Evolutionary conservation across 305 asterid species (phyloP).

Genomic region (Ajuga reptans): DNA sequence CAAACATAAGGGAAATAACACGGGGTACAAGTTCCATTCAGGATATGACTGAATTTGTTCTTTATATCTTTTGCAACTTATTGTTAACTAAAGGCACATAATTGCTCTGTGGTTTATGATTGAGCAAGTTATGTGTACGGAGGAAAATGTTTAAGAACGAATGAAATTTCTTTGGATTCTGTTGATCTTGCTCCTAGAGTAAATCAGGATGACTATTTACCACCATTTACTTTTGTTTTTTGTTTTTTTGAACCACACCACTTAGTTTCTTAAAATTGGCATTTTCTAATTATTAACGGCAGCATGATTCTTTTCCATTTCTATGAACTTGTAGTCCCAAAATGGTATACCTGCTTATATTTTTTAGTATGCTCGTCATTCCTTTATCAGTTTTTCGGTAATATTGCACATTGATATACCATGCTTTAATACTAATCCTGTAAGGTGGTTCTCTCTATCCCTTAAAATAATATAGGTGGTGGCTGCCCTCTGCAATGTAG

Average conservation of each 20-base stretch:
- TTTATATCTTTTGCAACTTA: neutral
- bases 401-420: neutral
- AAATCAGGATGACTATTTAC: neutral
- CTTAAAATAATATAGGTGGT: slow-evolving; percentile 53
- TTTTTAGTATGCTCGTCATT: neutral
- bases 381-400: neutral
- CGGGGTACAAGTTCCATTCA: neutral
- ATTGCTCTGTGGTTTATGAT: neutral
- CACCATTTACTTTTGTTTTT: neutral
- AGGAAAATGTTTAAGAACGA: neutral
- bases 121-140: neutral
- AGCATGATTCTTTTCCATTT: neutral
- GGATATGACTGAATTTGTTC: neutral
- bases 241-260: neutral
- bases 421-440: slow-evolving; percentile 4
- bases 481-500: slow-evolving; percentile 96
- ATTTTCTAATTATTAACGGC: neutral
- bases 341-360: neutral
- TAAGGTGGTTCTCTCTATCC: neutral
- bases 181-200: neutral
- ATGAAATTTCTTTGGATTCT: neutral
- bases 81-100: neutral
- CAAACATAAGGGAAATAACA: neutral
- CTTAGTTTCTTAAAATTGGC: neutral
- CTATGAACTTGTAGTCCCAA: neutral